Conservation (phyloP, 2,329 filamentous ascomycete species). For the Pseudopyricularia javanii region DNA sequence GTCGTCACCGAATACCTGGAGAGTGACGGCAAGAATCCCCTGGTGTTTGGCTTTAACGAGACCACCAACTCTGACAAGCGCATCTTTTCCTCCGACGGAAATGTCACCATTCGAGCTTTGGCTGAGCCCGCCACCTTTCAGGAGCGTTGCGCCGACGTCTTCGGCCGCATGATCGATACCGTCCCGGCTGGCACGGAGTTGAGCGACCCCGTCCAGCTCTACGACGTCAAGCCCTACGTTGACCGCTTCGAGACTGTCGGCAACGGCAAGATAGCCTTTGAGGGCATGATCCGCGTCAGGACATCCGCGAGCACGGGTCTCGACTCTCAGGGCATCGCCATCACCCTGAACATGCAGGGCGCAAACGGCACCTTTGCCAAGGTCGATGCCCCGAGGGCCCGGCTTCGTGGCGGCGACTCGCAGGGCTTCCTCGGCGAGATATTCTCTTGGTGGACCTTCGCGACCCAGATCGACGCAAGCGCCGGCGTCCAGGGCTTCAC, state of each 20-base stretch:
- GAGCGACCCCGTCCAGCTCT: slow-evolving; percentile 36
- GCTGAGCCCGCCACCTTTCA: slow-evolving; percentile 29
- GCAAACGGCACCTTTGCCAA: slow-evolving; percentile 4
- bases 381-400: neutral
- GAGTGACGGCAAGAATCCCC: slow-evolving; percentile 38
- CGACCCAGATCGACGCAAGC: slow-evolving; percentile 10
- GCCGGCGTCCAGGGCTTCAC: slow-evolving; percentile 18
- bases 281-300: slow-evolving; percentile 43
- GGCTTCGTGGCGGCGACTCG: slow-evolving; percentile 10
- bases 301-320: slow-evolving; percentile 35
- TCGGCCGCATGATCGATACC: slow-evolving; percentile 50
- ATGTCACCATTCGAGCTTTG: slow-evolving; percentile 39
- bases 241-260: slow-evolving; percentile 32
- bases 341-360: slow-evolving; percentile 11
- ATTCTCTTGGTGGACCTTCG: slow-evolving; percentile 19
- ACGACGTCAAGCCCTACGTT: slow-evolving; percentile 45
- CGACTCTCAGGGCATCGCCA: slow-evolving; percentile 26
- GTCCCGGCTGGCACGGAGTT: slow-evolving; percentile 39
- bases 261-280: slow-evolving; percentile 34
- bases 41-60: slow-evolving; percentile 37
- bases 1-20: slow-evolving; percentile 44
- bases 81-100: slow-evolving; percentile 32
- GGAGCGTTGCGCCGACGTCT: slow-evolving; percentile 32
- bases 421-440: slow-evolving; percentile 11
- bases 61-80: slow-evolving; percentile 31